Evolutionary conservation across 768 basidiomycete species (phyloP), one percentile per base, ranked within the genome.

Genomic region (Xerocomellus chrysenteron): DNA sequence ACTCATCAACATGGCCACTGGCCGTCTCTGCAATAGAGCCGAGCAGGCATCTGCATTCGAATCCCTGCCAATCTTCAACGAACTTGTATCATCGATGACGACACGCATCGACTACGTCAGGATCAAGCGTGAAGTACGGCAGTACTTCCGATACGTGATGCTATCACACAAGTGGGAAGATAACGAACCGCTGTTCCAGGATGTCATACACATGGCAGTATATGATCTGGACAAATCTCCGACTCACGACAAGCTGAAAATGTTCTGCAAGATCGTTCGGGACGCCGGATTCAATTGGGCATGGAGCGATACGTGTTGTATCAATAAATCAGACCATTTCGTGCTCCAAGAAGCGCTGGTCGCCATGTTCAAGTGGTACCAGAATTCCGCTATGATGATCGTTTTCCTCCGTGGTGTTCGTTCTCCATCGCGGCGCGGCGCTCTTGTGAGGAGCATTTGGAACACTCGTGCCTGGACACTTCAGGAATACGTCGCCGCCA

Each of bases 361-460:
- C 0, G 13, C 48, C 24, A 49, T 49, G 48, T 49, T 49, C 48
- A 49, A 39, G 24, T 49, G 48, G 35, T 39, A 28, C 10, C 21
- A 49, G 16, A 24, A 36, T 12, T 49, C 26, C 4, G 48, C 48
- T 4, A 17, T 49, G 48, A 28, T n/a, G 36, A 37, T 49, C 12
- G 48, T 49, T 5, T 49, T 49, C 35, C 48, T 49, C 5, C 35
- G 48, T 39, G 48, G 48, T 37, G 48, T 49, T 28, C 24, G 33
- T 8, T 36, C 40, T 2, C 19, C 35, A 5, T 47, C 49, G 3
- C n/a, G 4, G 21, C 28, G 17, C 5, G 48, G 49, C 0, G 55
- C 35, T 33, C 49, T 56, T 2, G 21, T n/a, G 35, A n/a, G 11
- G 16, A 59, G 58, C 14, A 28, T 59, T 12, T 59, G 58, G 58